A percentile compares a stretch with the other conserved stretches of the same genome.
Evolutionary conservation across 257 asterid species (phyloP).

Genomic region (Parsonsia alboflavescens): DNA sequence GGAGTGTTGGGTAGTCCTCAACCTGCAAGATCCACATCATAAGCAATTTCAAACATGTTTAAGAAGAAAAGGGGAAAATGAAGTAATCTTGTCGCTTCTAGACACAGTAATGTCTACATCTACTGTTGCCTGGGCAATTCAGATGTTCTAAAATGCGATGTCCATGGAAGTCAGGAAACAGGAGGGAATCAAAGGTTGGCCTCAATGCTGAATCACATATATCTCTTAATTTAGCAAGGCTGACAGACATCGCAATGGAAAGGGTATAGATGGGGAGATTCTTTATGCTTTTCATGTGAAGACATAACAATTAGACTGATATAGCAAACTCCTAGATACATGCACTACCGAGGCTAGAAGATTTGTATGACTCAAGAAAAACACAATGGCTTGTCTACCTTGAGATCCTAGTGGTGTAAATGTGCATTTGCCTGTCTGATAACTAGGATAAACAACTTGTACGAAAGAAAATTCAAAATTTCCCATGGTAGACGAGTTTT

Average conservation of each 20-base stretch:
- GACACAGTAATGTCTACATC: not conserved
- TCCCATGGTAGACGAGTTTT: not conserved
- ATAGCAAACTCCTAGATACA: not conserved
- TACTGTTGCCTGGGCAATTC: not conserved
- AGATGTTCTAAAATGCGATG: not conserved
- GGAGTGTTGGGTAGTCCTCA: slow-evolving; percentile 71
- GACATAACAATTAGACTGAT: not conserved
- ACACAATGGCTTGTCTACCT: not conserved
- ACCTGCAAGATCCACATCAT: slow-evolving; percentile 38
- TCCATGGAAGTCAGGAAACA: not conserved
- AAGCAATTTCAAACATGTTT: too few species aligned
- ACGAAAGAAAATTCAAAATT: not conserved
- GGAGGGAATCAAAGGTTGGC: not conserved
- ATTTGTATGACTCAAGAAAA: not conserved
- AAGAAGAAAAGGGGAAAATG: not conserved
- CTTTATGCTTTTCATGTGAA: not conserved
- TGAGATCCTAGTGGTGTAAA: not conserved
- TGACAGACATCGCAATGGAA: not conserved
- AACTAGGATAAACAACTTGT: not conserved
- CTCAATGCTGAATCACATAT: not conserved
- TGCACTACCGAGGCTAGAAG: not conserved
- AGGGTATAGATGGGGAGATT: not conserved
- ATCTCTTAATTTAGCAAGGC: not conserved
- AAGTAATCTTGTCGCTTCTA: not conserved
- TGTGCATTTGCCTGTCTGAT: not conserved